phyloP scores from a whole-genome alignment of 495 filamentous ascomycete genomes.

The Letharia lupina region DNA sequence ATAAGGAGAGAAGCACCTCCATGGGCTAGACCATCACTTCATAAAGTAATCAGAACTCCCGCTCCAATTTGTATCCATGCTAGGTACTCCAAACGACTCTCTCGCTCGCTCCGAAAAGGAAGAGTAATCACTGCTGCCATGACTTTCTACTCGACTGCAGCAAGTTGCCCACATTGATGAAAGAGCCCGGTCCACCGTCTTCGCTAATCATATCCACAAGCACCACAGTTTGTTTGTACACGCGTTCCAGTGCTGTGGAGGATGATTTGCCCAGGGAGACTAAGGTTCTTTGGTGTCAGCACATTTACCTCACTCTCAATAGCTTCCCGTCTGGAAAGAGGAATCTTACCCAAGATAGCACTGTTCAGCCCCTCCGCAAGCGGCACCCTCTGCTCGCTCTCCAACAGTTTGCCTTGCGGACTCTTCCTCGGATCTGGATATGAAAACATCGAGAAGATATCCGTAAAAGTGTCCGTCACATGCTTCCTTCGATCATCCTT shows the following conservation, averaged over 20 bases:
- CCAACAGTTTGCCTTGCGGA: conserved; percentile 69
- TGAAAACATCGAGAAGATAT: conserved; percentile 83
- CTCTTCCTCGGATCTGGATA: conserved; percentile 71
- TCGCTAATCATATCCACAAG: conserved; percentile 74
- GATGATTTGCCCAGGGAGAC: conserved; percentile 87
- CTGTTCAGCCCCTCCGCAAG: conserved; percentile 94
- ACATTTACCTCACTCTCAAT: conserved; percentile 7
- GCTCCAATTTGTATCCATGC: conserved; percentile 4
- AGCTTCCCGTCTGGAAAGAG: not conserved
- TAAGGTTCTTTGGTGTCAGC: conserved; percentile 31
- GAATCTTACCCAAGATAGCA: conserved; percentile 72
- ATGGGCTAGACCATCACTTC: not conserved
- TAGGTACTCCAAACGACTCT: not conserved
- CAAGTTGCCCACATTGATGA: conserved; percentile 68
- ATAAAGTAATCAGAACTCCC: not conserved
- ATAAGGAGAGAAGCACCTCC: not conserved
- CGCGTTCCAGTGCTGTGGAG: conserved; percentile 72
- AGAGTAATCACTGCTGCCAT: not conserved
- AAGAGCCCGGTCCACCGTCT: conserved; percentile 76
- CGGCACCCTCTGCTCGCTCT: conserved; percentile 61
- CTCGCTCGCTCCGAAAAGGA: not conserved
- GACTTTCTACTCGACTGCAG: conserved; percentile 13
- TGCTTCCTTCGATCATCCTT: conserved; percentile 56
- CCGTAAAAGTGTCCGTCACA: conserved; percentile 64
- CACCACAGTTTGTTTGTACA: conserved; percentile 81